Percentiles rank a stretch among this genome's conserved stretches.
These are phyloP conservation scores for Chlorella sp. DNA, from an alignment of 139 green algal genomes.

Conservation along the genomic window DNA sequence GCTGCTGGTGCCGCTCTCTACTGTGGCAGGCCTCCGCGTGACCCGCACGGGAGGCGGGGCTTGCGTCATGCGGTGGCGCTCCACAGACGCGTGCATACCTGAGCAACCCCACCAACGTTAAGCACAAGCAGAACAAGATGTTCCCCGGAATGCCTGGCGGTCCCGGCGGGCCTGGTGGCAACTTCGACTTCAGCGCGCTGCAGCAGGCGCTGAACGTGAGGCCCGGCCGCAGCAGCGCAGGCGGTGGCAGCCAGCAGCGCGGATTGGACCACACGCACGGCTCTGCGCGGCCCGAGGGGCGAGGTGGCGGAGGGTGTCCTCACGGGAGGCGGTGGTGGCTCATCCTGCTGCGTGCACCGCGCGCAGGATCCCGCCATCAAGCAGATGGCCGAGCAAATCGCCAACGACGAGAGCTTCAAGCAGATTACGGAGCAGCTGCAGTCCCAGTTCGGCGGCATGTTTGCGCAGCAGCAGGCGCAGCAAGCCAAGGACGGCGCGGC, in stretches of 20 bases:
- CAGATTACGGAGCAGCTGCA: slow-evolving; percentile 63
- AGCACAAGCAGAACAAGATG: too few species aligned
- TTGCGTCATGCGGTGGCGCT: too few species aligned
- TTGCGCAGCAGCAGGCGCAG: slow-evolving; percentile 29
- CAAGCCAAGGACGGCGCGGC: slow-evolving; percentile 7
- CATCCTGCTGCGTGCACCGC: not conserved
- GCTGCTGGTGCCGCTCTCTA: too few species aligned
- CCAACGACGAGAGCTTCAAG: slow-evolving; percentile 60
- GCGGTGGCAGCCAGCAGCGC: not conserved
- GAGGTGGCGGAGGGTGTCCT: not conserved
- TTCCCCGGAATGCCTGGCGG: slow-evolving; percentile 33
- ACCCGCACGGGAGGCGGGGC: too few species aligned
- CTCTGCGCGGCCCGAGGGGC: not conserved
- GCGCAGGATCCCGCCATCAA: slow-evolving; percentile 67
- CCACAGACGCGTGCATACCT: too few species aligned
- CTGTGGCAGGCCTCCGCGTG: too few species aligned
- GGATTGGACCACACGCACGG: not conserved
- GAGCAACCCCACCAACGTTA: too few species aligned
- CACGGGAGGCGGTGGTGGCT: not conserved
- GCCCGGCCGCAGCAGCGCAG: too few species aligned
- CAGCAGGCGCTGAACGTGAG: slow-evolving; percentile 56
- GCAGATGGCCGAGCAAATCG: slow-evolving; percentile 79
- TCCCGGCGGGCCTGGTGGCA: too few species aligned
- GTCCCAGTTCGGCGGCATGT: slow-evolving; percentile 42
- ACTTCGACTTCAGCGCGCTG: slow-evolving; percentile 60